Base-by-base conservation (phyloP, 805 yeast species). In the Clavispora santaluciae region DNA sequence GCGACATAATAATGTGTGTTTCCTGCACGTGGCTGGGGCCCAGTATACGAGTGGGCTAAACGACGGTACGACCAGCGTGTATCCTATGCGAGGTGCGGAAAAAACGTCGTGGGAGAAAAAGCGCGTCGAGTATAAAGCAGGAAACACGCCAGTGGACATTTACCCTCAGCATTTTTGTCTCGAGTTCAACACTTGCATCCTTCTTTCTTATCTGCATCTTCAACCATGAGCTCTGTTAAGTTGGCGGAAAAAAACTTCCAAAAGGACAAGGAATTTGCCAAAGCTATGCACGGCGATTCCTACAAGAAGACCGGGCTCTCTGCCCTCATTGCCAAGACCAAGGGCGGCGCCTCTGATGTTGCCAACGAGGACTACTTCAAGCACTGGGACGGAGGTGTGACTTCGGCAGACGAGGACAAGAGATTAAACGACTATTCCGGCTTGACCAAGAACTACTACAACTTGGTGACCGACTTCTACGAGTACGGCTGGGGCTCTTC, bases 401-500 rank as follows among this genome's bases (percentile, higher is more conserved):
- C 80, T 52, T 63, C 76, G 44, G 79, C 76, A 46, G 84, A 93
- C 59, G 85, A 89, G 69, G 69, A 77, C 38, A 65, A 70, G 58
- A 76, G 99, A 67, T 70, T 89, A 46, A 78, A 75, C 30, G 96
- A 90, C 66, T 91, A 91, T 71, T 86, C 95, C 43, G 82, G 83
- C 51, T 77, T 89, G 55, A 93, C 99, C 41, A 90, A 86, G 64
- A 95, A 93, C 61, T 91, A 91, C 75, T 91, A 91, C 74, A 93
- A 93, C 70, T 80, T 91, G 61, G 97, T 87, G 38, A 93, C 99
- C 22, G 99, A 91, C 68, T 93, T 93, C 59, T 93, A 93, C 75
- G 99, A 93, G 71, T 91, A 93, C 66, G 99, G 99, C 38, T 93
- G 99, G 99, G 99, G 99, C 51, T 77, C 96, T 13, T 87, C 96